These are phyloP conservation scores for Nemania bipapillata DNA, from an alignment of 2,329 filamentous ascomycete species.

Conservation along the genomic window DNA sequence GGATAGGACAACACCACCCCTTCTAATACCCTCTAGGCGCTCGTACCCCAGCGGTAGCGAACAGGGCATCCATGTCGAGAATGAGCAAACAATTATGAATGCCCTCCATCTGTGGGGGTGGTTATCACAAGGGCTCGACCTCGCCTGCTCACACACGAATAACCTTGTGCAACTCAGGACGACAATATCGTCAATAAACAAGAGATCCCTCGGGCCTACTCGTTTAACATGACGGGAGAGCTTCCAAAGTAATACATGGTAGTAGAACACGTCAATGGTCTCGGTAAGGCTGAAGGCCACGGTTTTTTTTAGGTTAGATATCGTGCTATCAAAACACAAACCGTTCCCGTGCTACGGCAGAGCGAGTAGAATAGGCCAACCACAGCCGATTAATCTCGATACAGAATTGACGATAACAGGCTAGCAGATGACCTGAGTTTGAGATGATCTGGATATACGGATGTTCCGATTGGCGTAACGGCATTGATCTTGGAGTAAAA, in stretches of 20 bases:
- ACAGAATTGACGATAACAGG: not conserved
- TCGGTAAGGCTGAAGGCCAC: slow-evolving; percentile 28
- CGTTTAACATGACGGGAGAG: not conserved
- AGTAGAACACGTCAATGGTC: slow-evolving; percentile 10
- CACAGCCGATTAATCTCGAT: slow-evolving; percentile 1
- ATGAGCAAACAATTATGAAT: not conserved
- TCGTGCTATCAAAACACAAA: slow-evolving; percentile 12
- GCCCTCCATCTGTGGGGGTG: not conserved
- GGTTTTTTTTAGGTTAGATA: not conserved
- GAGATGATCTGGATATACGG: not conserved
- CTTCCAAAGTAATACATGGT: slow-evolving; percentile 5
- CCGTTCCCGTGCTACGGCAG: not conserved
- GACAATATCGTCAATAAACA: not conserved
- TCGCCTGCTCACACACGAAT: not conserved
- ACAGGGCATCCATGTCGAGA: not conserved
- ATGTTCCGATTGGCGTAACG: slow-evolving; percentile 7
- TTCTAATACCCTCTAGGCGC: not conserved
- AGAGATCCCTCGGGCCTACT: not conserved
- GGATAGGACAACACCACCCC: not conserved
- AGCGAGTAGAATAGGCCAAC: slow-evolving; percentile 9
- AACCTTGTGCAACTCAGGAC: not conserved
- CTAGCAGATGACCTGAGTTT: not conserved
- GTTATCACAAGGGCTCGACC: not conserved
- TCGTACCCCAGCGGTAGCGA: no score
- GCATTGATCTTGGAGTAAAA: not conserved